These are phyloP conservation scores for Stagonosporopsis cucurbitacearum DNA, from an alignment of 2,329 filamentous ascomycete species.

Conservation along the genomic window DNA sequence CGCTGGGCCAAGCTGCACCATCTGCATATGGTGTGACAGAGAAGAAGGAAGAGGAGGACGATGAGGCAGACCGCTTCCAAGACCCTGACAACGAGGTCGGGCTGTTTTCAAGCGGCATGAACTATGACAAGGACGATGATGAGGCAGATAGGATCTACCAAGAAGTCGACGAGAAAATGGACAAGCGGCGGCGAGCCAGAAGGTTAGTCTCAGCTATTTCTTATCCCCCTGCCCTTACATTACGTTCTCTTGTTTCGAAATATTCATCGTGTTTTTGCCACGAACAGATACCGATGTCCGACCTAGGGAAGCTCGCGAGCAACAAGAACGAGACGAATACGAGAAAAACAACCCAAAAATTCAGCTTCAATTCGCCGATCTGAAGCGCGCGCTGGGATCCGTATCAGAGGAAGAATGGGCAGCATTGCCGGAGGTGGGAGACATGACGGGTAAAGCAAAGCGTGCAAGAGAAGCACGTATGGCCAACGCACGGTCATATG, in stretches of 20 bases:
- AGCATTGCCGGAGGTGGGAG: constrained; percentile 91
- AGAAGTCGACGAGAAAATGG: constrained; percentile 97
- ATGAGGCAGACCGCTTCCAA: constrained; percentile 82
- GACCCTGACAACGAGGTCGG: constrained; percentile 98
- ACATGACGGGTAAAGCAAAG: constrained; percentile 93
- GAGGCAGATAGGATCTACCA: constrained; percentile 97
- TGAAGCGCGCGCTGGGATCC: constrained; percentile 86
- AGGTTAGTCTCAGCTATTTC: constrained; percentile 68
- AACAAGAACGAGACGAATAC: constrained; percentile 90
- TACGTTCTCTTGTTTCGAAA: constrained; percentile 44
- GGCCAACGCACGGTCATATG: constrained; percentile 74
- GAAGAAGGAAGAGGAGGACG: constrained; percentile 72
- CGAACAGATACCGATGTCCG: constrained; percentile 79
- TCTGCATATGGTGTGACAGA: constrained; percentile 74
- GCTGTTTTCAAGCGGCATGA: constrained; percentile 87
- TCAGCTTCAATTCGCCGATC: constrained; percentile 93
- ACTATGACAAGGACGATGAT: constrained; percentile 95
- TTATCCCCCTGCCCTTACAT: constrained; percentile 22
- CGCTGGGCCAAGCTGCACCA: constrained; percentile 74
- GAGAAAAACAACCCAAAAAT: constrained; percentile 98
- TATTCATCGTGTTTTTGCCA: constrained; percentile 71
- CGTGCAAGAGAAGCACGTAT: constrained; percentile 83
- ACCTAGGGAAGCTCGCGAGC: constrained; percentile 90
- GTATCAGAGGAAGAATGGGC: constrained; percentile 98
- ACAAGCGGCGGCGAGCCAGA: constrained; percentile 81